Evolutionary conservation across 1,284 basidiomycete genomes (phyloP), one percentile per base, ranked within the genome.

Genomic region (Rhodofomes roseus): DNA sequence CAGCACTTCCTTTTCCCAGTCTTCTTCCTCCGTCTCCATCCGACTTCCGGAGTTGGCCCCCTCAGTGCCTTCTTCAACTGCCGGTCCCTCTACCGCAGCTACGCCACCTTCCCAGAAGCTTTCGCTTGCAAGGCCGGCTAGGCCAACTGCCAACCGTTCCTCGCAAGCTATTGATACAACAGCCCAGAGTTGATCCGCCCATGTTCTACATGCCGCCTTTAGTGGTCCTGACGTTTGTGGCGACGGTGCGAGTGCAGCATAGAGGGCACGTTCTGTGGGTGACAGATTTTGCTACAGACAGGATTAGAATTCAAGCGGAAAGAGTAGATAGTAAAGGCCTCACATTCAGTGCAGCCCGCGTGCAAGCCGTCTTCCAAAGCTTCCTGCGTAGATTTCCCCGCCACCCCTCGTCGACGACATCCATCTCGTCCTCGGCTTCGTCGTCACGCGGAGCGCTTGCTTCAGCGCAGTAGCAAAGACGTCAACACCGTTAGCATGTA

Each of bases 121-220:
- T 23, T 66, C 65, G 1, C 79, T 80, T 14, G 81, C 81, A 16
- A 89, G 70, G 39, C 75, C 75, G 4, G 74, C 67, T 66, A 90
- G 79, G 68, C 89, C 86, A 20, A 76, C 77, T 41, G 83, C 86
- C 65, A 91, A 81, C 60, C 87, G 86, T 62, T 92, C 87, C 72
- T 98, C 95, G 65, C 94, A 90, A 34, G 94, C 79, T 50, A 95
- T 81, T 67, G 89, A 90, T 59, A 96, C 80, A 65, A 94, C 89
- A 1, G 93, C 93, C 97, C 96, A 99, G 0, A 98, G 80, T 65
- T 95, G 87, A 70, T 99, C 96, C 71, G 96, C 91, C 95, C 96
- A 99, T 27, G 89, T 90, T 37, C 87, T 77, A 69, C 94, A 96
- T 4, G 92, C 89, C 0, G 87, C 82, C 67, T 84, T 84, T 11